Base-by-base conservation (phyloP, 2,329 filamentous ascomycete genomes). In the Epichloe uncinata region DNA sequence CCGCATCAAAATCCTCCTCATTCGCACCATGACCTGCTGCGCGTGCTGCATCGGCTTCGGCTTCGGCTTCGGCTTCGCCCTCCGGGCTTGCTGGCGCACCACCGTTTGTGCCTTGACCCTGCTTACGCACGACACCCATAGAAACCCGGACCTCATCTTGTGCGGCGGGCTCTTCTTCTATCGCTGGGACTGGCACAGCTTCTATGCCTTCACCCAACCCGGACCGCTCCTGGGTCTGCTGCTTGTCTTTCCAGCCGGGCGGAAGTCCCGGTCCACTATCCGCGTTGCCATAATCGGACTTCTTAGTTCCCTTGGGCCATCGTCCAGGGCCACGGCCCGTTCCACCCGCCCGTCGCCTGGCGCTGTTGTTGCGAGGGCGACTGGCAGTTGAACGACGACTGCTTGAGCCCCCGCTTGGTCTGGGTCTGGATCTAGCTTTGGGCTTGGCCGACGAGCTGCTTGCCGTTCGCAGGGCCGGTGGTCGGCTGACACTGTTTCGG, bases 231-330 rank as follows among this genome's bases (percentile, higher is more conserved):
- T 54, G 55, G 1, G 55, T 45, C 47, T 59, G 58, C 48, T 55
- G 58, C 48, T 55, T 66, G 45, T 69, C 67, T 16, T 58, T 59
- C 78, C 78, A 81, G 0, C 70, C 72, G 3, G 80, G 80, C 1
- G 80, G 79, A 16, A 83, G 65, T 2, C 80, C 80, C 2, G 80
- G 80, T 1, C 79, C 80, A 56, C 79, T 82, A 35, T 78, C 77
- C 0, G 80, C 80, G 53, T 82, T 82, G 0, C 79, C 79, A 50
- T 84, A 84, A 58, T 84, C 80, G 38, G 76, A 76, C 61, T 84
- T 84, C 63, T 82, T 84, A 0, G 79, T 82, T 5, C 80, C 80
- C 60, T 83, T 84, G 0, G 80, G 80, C 78, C 79, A 84, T 41
- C 80, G 72, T 0, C 80, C 80, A 1, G 80, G 80, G 0, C 80